Evolutionary conservation across 2,329 filamentous ascomycete genomes (phyloP).

Genomic region (Ophiostoma sp.): DNA sequence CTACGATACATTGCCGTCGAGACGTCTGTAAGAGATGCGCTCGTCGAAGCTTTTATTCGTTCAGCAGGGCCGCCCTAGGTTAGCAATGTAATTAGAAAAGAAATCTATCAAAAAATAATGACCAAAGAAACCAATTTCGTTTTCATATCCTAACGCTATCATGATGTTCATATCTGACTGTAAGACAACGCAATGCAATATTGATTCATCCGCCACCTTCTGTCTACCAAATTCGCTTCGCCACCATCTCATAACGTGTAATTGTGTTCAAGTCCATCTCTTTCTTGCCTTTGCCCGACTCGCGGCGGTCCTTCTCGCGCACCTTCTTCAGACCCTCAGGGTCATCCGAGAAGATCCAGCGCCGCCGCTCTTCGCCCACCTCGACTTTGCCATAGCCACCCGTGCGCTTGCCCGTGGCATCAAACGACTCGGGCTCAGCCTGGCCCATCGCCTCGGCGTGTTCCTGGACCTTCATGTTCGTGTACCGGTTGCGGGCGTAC

Average conservation of each 20-base stretch:
- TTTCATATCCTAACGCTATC: not conserved
- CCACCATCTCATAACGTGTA: slow-evolving; percentile 88
- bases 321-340: slow-evolving; percentile 65
- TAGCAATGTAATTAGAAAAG: not conserved
- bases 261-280: slow-evolving; percentile 66
- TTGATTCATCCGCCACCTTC: not conserved
- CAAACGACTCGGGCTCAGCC: slow-evolving; percentile 56
- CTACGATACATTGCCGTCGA: slow-evolving; percentile 69
- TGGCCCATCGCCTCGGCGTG: slow-evolving; percentile 48
- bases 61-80: slow-evolving; percentile 55
- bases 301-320: slow-evolving; percentile 63
- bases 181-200: not conserved
- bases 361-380: slow-evolving; percentile 80
- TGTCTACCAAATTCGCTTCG: slow-evolving; percentile 90
- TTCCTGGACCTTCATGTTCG: slow-evolving; percentile 74
- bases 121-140: not conserved
- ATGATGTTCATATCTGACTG: not conserved
- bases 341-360: slow-evolving; percentile 86
- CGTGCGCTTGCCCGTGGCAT: slow-evolving; percentile 71
- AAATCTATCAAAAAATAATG: not conserved
- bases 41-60: slow-evolving; percentile 67
- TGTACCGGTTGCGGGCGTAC: slow-evolving; percentile 77
- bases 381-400: slow-evolving; percentile 86
- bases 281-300: slow-evolving; percentile 56
- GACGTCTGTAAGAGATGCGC: slow-evolving; percentile 58